Evolutionary conservation across 2,329 filamentous ascomycete species (phyloP), one percentile per base, ranked within the genome.

Genomic region (Xenosphaeropsis pyriputrescens): DNA sequence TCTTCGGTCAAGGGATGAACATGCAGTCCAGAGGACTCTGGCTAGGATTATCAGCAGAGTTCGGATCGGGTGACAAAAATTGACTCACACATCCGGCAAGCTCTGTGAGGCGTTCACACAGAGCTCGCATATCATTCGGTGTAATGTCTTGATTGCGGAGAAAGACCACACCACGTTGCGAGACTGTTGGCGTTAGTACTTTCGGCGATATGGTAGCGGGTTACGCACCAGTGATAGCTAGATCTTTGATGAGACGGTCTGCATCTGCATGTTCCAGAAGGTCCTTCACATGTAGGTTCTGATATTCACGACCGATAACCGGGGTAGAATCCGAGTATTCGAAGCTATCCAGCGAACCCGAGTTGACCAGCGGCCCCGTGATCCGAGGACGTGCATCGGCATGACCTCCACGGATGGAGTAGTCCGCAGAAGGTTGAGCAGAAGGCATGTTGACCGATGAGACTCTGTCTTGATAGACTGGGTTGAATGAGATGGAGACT

Each of bases 191-290:
- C 22, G 22, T 26, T 26, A 26, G 22, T 26, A 11, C 12, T 9
- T 26, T 11, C 22, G 8, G 22, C 7, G 22, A 3, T 26, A 11
- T 26, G 22, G 22, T 6, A 3, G 22, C 22, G 22, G 5, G 22
- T 26, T 26, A 26, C 22, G 8, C 22, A 46, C 70, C 59, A 43
- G 38, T 50, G 14, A 52, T 39, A 11, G 50, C 79, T 0, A 85
- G 60, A 47, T 83, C 79, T 2, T 72, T 65, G 18, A 83, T 53
- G 16, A 79, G 58, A 30, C 74, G 32, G 13, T 47, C 41, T 17
- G n/a, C 68, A 35, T 81, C 74, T 0, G 72, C 63, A 0, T 71
- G 69, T 18, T 71, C 59, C 5, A 84, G 59, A 44, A 70, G 67
- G 2, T 83, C 75, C 6, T 65, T 65, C 0, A 80, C 59, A 43